Evolutionary conservation across 1,284 basidiomycete species (phyloP).

Genomic region (Sporisorium graminicola): DNA sequence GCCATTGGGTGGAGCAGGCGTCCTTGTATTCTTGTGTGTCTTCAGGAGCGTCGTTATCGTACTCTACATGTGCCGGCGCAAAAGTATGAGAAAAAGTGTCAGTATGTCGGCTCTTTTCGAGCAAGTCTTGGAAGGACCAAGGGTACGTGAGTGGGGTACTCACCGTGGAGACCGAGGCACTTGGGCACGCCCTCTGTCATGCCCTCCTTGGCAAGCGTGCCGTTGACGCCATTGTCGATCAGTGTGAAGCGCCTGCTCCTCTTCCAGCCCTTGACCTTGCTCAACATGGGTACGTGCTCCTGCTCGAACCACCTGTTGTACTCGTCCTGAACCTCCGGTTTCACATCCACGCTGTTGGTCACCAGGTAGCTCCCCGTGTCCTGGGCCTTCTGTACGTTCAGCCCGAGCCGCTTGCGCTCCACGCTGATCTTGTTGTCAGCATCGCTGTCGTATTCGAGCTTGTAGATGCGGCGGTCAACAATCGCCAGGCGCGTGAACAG

Average conservation of each 20-base stretch:
- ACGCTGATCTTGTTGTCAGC: conserved; percentile 11
- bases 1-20: conserved; percentile 45
- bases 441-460: conserved; percentile 56
- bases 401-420: conserved; percentile 2
- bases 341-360: conserved; percentile 49
- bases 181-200: conserved; percentile 32
- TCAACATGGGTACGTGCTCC: conserved; percentile 52
- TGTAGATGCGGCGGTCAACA: conserved; percentile 69
- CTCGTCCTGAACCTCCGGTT: conserved; percentile 8
- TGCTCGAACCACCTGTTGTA: conserved; percentile 58
- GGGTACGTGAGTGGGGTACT: conserved; percentile 1
- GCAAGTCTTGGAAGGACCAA: not conserved
- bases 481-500: conserved; percentile 66
- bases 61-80: conserved; percentile 32
- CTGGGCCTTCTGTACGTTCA: conserved; percentile 16
- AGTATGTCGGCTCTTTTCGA: not conserved
- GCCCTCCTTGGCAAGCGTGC: conserved; percentile 19
- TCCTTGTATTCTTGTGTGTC: conserved; percentile 39
- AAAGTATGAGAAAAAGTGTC: too few relatives aligned
- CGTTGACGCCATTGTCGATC: conserved; percentile 50
- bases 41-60: conserved; percentile 22
- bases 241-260: conserved; percentile 57
- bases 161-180: conserved; percentile 53
- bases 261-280: conserved; percentile 57
- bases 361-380: conserved; percentile 41